These are phyloP conservation scores for Mycena capillaripes DNA, from an alignment of 768 basidiomycete species.

Conservation along the genomic window DNA sequence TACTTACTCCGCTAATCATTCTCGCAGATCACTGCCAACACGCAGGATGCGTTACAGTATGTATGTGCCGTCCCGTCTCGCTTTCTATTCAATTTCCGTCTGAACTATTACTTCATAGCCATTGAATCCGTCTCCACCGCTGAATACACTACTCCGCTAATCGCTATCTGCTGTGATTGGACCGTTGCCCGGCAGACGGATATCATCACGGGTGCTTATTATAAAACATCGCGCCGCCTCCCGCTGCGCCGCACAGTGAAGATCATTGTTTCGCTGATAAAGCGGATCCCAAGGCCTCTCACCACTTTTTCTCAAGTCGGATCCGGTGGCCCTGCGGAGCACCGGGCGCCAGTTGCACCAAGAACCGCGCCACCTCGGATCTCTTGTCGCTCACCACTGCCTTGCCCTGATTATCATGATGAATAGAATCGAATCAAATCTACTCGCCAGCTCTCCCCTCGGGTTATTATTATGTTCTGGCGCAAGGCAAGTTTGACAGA, in stretches of 20 bases:
- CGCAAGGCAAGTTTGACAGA: constrained; percentile 12
- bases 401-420: constrained; percentile 31
- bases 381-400: constrained; percentile 20
- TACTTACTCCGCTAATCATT: neutral
- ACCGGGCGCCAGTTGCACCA: neutral
- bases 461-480: constrained; percentile 2
- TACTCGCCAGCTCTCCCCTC: constrained; percentile 5
- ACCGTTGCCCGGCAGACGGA: neutral
- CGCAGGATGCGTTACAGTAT: neutral
- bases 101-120: neutral
- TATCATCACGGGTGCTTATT: constrained; percentile 4
- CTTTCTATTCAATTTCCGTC: constrained; percentile 10
- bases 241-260: neutral
- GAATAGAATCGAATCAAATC: constrained; percentile 18
- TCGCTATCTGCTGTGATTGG: constrained; percentile 7
- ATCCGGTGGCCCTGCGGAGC: constrained; percentile 3
- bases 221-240: neutral
- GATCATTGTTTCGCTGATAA: no score
- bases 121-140: neutral
- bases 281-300: no score
- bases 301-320: constrained; percentile 6
- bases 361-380: constrained; percentile 18
- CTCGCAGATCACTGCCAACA: constrained; percentile 6
- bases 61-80: neutral
- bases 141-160: neutral